Percentiles rank a stretch among this genome's conserved stretches.
phyloP scores from a whole-genome alignment of 73 alveolate genomes.

The Loxodes magnus region DNA sequence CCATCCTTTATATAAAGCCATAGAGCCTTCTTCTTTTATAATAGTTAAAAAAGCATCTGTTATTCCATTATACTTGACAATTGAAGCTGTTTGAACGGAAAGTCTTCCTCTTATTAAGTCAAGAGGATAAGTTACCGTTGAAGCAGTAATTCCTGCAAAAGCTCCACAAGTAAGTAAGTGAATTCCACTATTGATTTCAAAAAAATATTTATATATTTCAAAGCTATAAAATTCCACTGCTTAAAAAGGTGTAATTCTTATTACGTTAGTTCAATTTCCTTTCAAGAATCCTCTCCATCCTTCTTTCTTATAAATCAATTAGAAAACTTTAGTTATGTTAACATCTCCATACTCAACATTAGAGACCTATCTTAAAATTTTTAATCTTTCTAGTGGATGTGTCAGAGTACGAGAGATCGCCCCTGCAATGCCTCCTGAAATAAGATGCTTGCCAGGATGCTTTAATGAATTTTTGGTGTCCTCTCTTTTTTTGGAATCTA shows the following conservation, averaged over 20 bases:
- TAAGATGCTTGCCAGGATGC: no score
- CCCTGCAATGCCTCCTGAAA: no score
- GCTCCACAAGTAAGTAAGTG: no score
- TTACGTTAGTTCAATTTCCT: slow-evolving; percentile 48
- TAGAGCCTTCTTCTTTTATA: slow-evolving; percentile 23
- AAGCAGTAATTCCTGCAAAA: slow-evolving; percentile 52
- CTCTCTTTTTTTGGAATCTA: no score
- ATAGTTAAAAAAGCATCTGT: slow-evolving; percentile 18
- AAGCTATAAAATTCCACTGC: slow-evolving; percentile 52
- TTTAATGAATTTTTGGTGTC: no score
- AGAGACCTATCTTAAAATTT: slow-evolving; percentile 34
- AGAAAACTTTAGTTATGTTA: slow-evolving; percentile 18
- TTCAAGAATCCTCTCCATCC: slow-evolving; percentile 47
- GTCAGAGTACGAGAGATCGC: slow-evolving; percentile 42
- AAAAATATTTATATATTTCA: slow-evolving; percentile 27
- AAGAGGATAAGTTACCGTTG: slow-evolving; percentile 42
- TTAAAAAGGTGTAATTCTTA: slow-evolving; percentile 50
- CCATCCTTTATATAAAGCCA: slow-evolving; percentile 55
- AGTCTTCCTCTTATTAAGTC: slow-evolving; percentile 47
- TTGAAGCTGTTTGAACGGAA: slow-evolving; percentile 21
- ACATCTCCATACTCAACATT: slow-evolving; percentile 31
- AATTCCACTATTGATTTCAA: no score
- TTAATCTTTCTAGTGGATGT: slow-evolving; percentile 39
- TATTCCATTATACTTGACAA: slow-evolving; percentile 17
- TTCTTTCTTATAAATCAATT: slow-evolving; percentile 32